Conservation (phyloP, 2,329 filamentous ascomycete genomes). For the Pestalotiopsis sp. region DNA sequence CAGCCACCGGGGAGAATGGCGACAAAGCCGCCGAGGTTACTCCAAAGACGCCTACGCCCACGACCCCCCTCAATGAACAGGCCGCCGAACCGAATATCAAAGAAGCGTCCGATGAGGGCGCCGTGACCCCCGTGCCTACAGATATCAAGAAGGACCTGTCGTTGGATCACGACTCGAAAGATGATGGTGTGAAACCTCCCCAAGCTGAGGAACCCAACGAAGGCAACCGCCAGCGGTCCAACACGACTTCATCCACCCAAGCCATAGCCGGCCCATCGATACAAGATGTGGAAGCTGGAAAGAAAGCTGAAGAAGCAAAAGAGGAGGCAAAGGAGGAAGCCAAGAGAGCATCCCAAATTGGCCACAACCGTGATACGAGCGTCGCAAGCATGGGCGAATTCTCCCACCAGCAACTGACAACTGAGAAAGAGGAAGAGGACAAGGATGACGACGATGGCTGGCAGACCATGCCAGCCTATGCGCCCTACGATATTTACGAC, state of each 20-base stretch:
- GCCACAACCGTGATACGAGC: constrained; percentile 42
- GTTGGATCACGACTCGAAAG: not conserved
- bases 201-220: not conserved
- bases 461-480: constrained; percentile 94
- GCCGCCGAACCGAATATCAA: constrained; percentile 11
- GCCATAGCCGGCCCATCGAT: constrained; percentile 34
- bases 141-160: constrained; percentile 18
- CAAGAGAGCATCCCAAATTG: constrained; percentile 24
- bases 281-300: constrained; percentile 31
- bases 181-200: constrained; percentile 12
- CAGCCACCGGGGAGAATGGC: constrained; percentile 37
- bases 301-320: constrained; percentile 23
- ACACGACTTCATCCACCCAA: constrained; percentile 19
- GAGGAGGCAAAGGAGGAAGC: constrained; percentile 19
- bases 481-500: constrained; percentile 93
- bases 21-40: constrained; percentile 43
- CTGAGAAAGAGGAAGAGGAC: constrained; percentile 56
- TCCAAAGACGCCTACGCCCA: constrained; percentile 32
- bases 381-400: constrained; percentile 72
- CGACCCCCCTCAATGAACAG: constrained; percentile 23
- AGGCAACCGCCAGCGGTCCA: constrained; percentile 22
- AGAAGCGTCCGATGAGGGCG: constrained; percentile 20
- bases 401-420: constrained; percentile 81
- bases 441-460: constrained; percentile 72
- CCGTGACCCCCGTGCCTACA: constrained; percentile 27